Evolutionary conservation across 2,329 filamentous ascomycete genomes (phyloP).

Genomic region (Pseudofabraea citricarpa): DNA sequence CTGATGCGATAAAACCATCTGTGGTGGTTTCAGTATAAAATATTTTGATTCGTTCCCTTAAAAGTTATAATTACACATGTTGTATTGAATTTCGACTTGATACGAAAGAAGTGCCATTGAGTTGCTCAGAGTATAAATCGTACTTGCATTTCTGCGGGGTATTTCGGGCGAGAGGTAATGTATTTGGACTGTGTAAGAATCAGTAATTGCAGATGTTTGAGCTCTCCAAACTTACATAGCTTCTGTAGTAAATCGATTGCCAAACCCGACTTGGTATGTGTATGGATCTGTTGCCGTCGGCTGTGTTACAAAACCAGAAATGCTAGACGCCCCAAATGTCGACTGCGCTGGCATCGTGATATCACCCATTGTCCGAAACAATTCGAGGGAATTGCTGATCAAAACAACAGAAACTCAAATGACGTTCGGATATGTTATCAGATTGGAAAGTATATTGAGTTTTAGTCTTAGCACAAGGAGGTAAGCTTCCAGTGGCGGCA

Average conservation of each 20-base stretch:
- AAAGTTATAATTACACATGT: constrained; percentile 19
- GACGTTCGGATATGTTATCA: no score
- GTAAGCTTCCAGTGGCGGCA: no score
- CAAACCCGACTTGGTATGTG: constrained; percentile 50
- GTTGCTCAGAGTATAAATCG: constrained; percentile 37
- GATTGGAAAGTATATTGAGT: no score
- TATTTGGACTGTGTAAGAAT: constrained; percentile 25
- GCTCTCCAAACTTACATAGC: constrained; percentile 22
- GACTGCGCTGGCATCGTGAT: background rate
- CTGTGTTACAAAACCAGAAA: constrained; percentile 41
- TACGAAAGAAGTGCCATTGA: constrained; percentile 36
- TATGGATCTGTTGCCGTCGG: constrained; percentile 43
- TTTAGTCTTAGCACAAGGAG: no score
- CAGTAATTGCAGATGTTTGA: background rate
- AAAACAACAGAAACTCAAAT: background rate
- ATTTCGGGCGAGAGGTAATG: constrained; percentile 37
- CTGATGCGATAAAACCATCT: constrained; percentile 37
- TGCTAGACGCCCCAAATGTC: constrained; percentile 7
- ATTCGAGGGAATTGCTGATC: background rate
- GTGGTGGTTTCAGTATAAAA: background rate
- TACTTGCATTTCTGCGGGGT: constrained; percentile 34
- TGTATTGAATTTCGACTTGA: constrained; percentile 31
- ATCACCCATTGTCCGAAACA: background rate
- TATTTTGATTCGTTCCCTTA: background rate
- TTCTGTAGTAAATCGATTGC: constrained; percentile 39